Conservation (phyloP, 768 basidiomycete species). For the Lepiota brunneoincarnata region DNA sequence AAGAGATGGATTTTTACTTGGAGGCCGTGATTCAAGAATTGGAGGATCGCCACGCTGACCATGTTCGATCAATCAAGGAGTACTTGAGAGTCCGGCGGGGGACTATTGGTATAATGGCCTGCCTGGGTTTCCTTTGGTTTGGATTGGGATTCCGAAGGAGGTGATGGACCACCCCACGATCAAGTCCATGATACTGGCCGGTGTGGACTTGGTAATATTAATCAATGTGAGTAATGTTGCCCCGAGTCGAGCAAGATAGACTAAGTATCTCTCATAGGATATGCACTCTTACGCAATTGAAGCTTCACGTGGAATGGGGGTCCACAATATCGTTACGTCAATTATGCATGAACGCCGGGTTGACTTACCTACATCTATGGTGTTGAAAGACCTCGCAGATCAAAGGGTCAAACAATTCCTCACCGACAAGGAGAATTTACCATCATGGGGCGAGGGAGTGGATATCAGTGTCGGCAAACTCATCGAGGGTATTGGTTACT, state of each 20-base stretch:
- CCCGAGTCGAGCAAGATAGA: not conserved
- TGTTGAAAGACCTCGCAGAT: constrained; percentile 10
- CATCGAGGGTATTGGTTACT: constrained; percentile 12
- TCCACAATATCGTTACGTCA: constrained; percentile 21
- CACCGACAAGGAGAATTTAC: constrained; percentile 2
- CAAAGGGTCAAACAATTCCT: constrained; percentile 11
- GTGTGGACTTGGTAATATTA: constrained; percentile 16
- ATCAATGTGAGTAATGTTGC: constrained; percentile 14
- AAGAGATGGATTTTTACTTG: constrained; percentile 16
- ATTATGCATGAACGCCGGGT: constrained; percentile 16
- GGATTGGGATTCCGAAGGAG: constrained; percentile 21
- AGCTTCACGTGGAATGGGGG: constrained; percentile 15
- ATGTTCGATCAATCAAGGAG: constrained; percentile 11
- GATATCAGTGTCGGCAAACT: constrained; percentile 15
- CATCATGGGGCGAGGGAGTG: constrained; percentile 15
- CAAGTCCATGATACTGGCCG: constrained; percentile 11
- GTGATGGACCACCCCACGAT: constrained; percentile 19
- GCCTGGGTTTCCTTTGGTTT: constrained; percentile 16
- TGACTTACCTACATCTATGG: constrained; percentile 15
- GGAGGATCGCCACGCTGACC: constrained; percentile 11
- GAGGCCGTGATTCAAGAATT: constrained; percentile 18
- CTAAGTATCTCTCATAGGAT: constrained; percentile 14
- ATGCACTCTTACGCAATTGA: constrained; percentile 21
- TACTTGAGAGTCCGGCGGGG: constrained; percentile 18
- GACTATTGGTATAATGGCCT: constrained; percentile 17